Percentiles rank a stretch among this genome's conserved stretches.
Conservation (phyloP, 257 asterid species). For the Penstemon davidsonii region DNA sequence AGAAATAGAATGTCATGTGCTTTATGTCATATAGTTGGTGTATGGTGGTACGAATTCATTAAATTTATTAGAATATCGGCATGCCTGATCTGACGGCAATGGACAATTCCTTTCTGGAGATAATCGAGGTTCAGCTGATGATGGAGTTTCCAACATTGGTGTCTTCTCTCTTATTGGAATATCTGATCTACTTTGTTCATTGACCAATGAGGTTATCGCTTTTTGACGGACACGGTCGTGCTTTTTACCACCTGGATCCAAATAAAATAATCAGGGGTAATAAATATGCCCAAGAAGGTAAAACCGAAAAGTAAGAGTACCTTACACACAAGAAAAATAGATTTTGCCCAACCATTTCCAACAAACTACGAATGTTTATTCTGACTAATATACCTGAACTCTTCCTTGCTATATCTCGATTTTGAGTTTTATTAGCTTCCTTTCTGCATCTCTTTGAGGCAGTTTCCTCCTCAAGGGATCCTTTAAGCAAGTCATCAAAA, state of each 20-base stretch:
- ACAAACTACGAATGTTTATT: neutral
- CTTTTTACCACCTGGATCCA: conserved; percentile 10
- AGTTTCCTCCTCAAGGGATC: conserved; percentile 14
- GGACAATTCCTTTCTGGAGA: conserved; percentile 19
- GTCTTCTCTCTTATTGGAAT: neutral
- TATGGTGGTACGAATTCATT: neutral
- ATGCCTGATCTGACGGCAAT: neutral
- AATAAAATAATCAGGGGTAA: neutral
- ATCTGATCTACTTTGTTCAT: conserved; percentile 26
- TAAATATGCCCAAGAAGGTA: neutral
- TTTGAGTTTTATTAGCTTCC: conserved; percentile 27
- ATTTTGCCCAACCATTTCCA: conserved; percentile 16
- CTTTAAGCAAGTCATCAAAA: conserved; percentile 19
- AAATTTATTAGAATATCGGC: neutral
- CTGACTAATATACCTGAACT: conserved; percentile 26
- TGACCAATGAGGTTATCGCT: conserved; percentile 1
- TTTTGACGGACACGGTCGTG: neutral
- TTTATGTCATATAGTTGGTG: neutral
- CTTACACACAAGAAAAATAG: neutral
- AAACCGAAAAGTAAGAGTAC: neutral
- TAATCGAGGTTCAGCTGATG: conserved; percentile 2
- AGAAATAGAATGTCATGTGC: too few species aligned
- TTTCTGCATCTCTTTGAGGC: conserved; percentile 30
- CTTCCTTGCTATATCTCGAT: conserved; percentile 14
- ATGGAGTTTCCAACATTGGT: conserved; percentile 17